Evolutionary conservation across 2,329 filamentous ascomycete species (phyloP).

Genomic region (Ceratocystis cubensis): DNA sequence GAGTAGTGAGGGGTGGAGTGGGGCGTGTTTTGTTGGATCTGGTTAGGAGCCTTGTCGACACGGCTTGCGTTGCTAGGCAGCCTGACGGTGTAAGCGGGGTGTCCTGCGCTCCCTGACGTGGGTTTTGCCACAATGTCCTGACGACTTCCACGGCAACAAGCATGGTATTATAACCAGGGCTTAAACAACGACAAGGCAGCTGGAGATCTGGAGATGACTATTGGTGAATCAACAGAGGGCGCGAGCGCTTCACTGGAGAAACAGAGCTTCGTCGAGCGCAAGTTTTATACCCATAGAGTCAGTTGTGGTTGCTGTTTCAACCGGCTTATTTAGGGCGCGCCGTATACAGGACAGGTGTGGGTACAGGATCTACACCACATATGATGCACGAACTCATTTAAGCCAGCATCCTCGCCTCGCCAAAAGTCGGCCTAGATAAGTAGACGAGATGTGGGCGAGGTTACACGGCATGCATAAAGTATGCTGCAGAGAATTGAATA

Average conservation of each 20-base stretch:
- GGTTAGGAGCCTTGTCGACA: neutral
- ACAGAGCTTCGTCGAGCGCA: neutral
- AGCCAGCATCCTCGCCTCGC: neutral
- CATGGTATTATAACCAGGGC: neutral
- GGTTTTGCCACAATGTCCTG: neutral
- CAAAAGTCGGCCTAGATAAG: neutral
- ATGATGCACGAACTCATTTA: neutral
- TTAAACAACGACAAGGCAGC: neutral
- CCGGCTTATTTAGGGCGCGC: neutral
- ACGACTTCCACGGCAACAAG: conserved; percentile 1
- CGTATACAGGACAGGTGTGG: neutral
- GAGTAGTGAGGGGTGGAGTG: neutral
- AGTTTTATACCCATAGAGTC: neutral
- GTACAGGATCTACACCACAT: neutral
- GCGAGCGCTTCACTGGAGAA: neutral
- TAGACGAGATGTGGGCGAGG: neutral
- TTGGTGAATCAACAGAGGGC: neutral
- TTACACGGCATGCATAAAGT: neutral
- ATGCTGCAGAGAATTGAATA: neutral
- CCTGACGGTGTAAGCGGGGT: neutral
- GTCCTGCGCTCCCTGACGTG: neutral
- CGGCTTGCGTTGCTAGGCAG: conserved; percentile 7
- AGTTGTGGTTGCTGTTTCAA: neutral
- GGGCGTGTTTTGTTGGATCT: neutral
- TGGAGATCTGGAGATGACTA: too few relatives aligned